Evolutionary conservation across 352 stramenopile species (phyloP).

Genomic region (Globisporangium mamillatum): DNA sequence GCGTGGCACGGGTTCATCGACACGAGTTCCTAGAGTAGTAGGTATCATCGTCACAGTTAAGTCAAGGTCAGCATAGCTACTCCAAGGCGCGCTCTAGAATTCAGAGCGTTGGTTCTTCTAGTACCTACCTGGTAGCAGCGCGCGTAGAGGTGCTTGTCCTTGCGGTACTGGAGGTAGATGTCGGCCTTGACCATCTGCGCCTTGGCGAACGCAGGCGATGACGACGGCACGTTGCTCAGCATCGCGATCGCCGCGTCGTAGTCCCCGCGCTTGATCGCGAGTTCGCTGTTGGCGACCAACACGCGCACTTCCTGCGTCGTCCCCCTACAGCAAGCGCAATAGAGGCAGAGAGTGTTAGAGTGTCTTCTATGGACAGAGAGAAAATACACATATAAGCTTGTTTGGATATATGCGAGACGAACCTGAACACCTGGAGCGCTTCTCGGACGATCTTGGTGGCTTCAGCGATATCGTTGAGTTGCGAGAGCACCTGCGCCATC

Average conservation of each 20-base stretch:
- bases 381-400: not conserved
- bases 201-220: conserved; percentile 79
- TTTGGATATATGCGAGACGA: not conserved
- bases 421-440: conserved; percentile 71
- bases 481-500: conserved; percentile 73
- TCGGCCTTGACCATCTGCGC: conserved; percentile 92
- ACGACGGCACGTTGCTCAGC: conserved; percentile 80
- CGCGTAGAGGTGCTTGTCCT: conserved; percentile 89
- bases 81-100: too few relatives aligned
- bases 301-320: conserved; percentile 89
- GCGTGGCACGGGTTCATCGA: conserved; percentile 65
- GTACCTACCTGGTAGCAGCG: conserved; percentile 71
- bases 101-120: too few relatives aligned
- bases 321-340: conserved; percentile 23
- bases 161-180: conserved; percentile 90
- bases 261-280: conserved; percentile 89
- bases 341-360: too few relatives aligned
- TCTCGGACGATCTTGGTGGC: conserved; percentile 65
- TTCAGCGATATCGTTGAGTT: conserved; percentile 72
- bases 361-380: too few relatives aligned
- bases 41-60: too few relatives aligned
- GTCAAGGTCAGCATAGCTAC: too few relatives aligned
- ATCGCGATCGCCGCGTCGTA: conserved; percentile 89
- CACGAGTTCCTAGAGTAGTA: conserved; percentile 61
- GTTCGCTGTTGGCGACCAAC: conserved; percentile 88